Percentiles rank a stretch among this genome's conserved stretches.
phyloP scores from a whole-genome alignment of 108 stramenopile species.

The Cyclostephanos invisitatus region DNA sequence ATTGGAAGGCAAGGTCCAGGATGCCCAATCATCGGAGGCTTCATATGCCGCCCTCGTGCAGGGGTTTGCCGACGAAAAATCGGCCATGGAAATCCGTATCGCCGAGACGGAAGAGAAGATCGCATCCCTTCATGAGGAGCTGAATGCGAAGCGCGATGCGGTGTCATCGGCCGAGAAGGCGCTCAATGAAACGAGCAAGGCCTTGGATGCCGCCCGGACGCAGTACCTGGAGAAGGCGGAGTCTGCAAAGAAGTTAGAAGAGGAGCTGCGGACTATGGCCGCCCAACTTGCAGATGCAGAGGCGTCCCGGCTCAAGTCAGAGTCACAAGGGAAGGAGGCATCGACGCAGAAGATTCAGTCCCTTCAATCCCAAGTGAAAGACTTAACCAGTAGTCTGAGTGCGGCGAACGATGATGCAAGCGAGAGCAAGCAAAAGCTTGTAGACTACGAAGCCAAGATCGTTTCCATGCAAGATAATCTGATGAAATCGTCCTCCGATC shows the following conservation, averaged over 20 bases:
- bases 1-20: conserved; percentile 24
- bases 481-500: conserved; percentile 15
- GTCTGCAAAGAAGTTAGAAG: conserved; percentile 15
- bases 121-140: conserved; percentile 20
- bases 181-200: conserved; percentile 26
- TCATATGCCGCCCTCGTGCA: conserved; percentile 16
- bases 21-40: conserved; percentile 9
- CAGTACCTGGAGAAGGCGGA: conserved; percentile 20
- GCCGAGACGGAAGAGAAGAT: conserved; percentile 28
- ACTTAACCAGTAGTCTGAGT: conserved; percentile 26
- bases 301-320: not conserved
- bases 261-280: conserved; percentile 15
- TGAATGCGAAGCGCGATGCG: conserved; percentile 25
- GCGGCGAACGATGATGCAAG: conserved; percentile 18
- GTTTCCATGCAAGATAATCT: conserved; percentile 18
- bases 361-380: conserved; percentile 19
- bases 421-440: conserved; percentile 15
- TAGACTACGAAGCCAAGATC: conserved; percentile 29
- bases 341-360: conserved; percentile 14
- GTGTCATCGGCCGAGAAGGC: conserved; percentile 25
- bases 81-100: conserved; percentile 4
- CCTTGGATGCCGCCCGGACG: conserved; percentile 11
- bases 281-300: conserved; percentile 31
- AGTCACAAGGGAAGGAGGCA: conserved; percentile 9
- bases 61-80: conserved; percentile 29